Conservation (phyloP, 169 alveolate genomes). For the Babesia ovis region DNA sequence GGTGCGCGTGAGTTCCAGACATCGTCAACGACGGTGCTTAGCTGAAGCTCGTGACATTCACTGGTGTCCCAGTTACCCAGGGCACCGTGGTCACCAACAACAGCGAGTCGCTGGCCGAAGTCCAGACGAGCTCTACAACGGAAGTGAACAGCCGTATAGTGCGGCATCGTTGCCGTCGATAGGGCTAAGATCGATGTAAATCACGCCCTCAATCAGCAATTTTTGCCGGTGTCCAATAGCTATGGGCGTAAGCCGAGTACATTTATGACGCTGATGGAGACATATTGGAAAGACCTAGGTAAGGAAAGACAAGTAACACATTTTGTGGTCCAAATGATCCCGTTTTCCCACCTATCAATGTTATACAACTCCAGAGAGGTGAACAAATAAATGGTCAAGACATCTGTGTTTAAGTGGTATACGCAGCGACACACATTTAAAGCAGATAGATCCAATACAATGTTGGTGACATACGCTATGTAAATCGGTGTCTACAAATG, state of each 20-base stretch:
- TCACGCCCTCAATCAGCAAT: neutral
- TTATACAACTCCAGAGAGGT: too few species aligned
- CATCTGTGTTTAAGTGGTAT: too few species aligned
- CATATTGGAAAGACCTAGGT: neutral
- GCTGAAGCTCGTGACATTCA: conserved; percentile 23
- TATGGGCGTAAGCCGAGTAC: neutral
- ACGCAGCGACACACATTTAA: too few species aligned
- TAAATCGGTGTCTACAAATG: too few species aligned
- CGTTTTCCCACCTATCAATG: too few species aligned
- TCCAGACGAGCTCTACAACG: conserved; percentile 51
- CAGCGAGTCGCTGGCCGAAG: conserved; percentile 55
- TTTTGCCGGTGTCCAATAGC: neutral
- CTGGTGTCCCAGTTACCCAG: conserved; percentile 60
- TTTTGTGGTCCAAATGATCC: too few species aligned
- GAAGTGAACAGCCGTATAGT: conserved; percentile 62
- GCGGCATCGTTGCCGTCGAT: conserved; percentile 28
- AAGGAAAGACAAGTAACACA: too few species aligned
- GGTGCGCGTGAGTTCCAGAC: conserved; percentile 66
- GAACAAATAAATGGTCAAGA: too few species aligned
- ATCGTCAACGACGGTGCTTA: conserved; percentile 41
- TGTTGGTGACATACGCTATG: too few species aligned
- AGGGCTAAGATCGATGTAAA: neutral
- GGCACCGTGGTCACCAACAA: conserved; percentile 51
- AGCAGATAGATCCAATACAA: too few species aligned
- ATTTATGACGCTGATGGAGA: neutral